Base-by-base conservation (phyloP, 331 rosid species). In the Malus hybrid region DNA sequence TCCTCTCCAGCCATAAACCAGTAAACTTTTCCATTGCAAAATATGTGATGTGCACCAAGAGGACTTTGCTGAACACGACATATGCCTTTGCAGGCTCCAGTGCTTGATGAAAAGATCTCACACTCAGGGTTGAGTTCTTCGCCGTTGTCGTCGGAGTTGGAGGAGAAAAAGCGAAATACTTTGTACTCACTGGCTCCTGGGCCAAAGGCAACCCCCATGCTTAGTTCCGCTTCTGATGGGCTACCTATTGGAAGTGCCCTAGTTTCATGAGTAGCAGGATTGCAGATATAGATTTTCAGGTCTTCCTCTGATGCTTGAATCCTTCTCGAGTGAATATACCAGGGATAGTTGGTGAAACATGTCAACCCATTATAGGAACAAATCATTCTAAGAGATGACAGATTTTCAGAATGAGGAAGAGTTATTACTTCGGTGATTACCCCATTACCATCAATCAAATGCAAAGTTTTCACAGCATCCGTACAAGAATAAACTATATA, bases 171-270 rank as follows among this genome's bases (percentile, higher is more conserved):
- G 2, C 74, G 73, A 57, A 36, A 82, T 4, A 82, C 74, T 74
- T 69, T 78, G 68, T 78, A 74, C 69, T 78, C 66, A 3, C 76
- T n/a, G 42, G 5, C 57, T 22, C 33, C 68, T 11, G 64, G 82
- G 39, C 85, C 79, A 64, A 78, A 78, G 54, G 73, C 73, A 78
- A 82, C 76, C 50, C 82, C 85, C 54, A 78, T 34, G 56, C 71
- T 54, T 32, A 66, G 71, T 59, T 68, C 72, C 59, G 55, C 18
- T 31, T 61, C 71, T 1, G 82, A 69, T 18, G 62, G 71, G 62
- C 79, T 73, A 42, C 80, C 74, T 6, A 31, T 33, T 12, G 82
- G 80, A 73, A 82, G 82, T 20, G 69, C 12, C 7, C 19, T 34
- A 28, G 42, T 24, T 52, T 78, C 69, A 3, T 42, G 73, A 74